Base-by-base conservation (phyloP, 306 rosid species). In the Dalbergia oliveri region DNA sequence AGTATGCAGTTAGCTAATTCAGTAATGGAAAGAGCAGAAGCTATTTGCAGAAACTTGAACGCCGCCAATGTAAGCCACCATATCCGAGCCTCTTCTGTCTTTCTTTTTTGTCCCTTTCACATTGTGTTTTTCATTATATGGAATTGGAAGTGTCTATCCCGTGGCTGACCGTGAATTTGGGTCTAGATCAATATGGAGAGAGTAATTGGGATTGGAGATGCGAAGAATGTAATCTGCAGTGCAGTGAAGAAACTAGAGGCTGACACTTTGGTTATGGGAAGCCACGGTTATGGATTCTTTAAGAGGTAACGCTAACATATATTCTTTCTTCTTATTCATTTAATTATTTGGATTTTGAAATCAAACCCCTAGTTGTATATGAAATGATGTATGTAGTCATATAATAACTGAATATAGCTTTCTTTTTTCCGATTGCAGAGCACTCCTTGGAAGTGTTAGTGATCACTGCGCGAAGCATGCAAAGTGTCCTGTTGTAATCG, bases 371-470 rank as follows among this genome's bases (percentile, higher is more conserved):
- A 45, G 9, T 15, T 66, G 10, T 37, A 6, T 66, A 35, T 21
- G 54, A 23, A 44, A 58, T 26, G 18, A 69, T 3, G 80, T 33
- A 11, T 26, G 11, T 21, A 44, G 66, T 37, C 1, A n/a, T 59
- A 11, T 43, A 49, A 47, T 16, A 18, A 37, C 41, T 37, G 5
- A 37, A 57, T 39, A 51, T 65, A 44, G 19, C 41, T 71, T 85
- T 14, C 0, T 69, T 59, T 2, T 35, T 71, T 57, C 26, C 26
- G 49, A 61, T 76, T 76, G 78, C 89, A 92, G 97, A 90, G 87
- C 93, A 54, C 81, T 94, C 33, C 89, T 89, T 45, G 98, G 97
- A 79, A 92, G 98, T 57, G 98, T 94, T 8, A 94, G 98, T 68
- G 94, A 90, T 64, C 68, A 92, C 81, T 90, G 98, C 53, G 91